Evolutionary conservation across 129 eudicot species (phyloP), one percentile per base, ranked within the genome.

Genomic region (Ambrosia artemisiifolia): DNA sequence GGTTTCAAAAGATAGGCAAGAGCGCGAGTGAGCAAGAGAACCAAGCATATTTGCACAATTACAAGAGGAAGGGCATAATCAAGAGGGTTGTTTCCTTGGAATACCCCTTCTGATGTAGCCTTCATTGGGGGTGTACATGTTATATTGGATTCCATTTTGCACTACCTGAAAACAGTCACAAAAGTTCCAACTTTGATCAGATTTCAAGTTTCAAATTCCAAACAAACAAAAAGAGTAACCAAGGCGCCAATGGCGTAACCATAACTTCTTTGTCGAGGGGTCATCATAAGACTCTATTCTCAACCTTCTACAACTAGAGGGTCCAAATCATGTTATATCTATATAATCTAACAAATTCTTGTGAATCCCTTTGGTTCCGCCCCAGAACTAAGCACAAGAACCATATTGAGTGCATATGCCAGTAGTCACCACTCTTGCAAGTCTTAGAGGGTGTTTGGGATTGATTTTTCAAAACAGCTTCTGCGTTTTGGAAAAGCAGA

Each of bases 91-190:
- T 88, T 88, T 59, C 95, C 95, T 55, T 91, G 97, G 70, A 88
- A 91, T 36, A 83, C 85, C 57, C 97, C 97, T 71, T 88, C 88
- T 0, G 97, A 88, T 50, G 97, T 88, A 10, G 95, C 95, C 82
- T 82, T 86, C 95, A 88, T 91, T 1, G 86, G 88, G 6, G 69
- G 36, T 14, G 81, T 75, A 57, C 97, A 91, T 7, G 68, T 2
- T 3, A 51, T 42, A 75, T 85, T 85, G 32, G 90, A 35, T 28
- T 82, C 87, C 93, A 84, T 87, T 72, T 80, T 78, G 43, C 33
- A 59, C 64, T 69, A 38, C 14, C 4, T 4, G 16, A 57, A 56
- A 48, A 7, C 42, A 40, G 5, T 7, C 10, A 38, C 16, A 75
- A 65, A 75, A 10, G n/a, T 69, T 33, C 40, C 30, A 7, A 74